A percentile compares a stretch with the other conserved stretches of the same genome.
Evolutionary conservation across 371 early-diverging fungal species (phyloP).

Genomic region (Rhizopus sp.): DNA sequence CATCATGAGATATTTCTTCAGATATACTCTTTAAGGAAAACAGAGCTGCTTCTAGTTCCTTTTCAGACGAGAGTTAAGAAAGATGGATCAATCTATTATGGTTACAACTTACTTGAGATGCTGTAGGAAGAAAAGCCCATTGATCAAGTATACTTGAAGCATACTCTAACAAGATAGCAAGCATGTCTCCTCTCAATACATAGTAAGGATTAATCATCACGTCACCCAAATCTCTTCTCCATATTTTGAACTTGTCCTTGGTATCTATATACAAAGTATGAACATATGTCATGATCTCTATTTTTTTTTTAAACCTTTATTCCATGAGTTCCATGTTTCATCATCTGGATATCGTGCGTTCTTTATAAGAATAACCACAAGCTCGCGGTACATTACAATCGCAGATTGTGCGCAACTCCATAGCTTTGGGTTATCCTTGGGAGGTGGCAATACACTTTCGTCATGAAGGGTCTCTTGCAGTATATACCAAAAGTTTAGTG

Average conservation of each 20-base stretch:
- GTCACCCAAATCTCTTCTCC: conserved; percentile 77
- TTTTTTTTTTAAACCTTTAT: conserved; percentile 58
- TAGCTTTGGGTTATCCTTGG: conserved; percentile 23
- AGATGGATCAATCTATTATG: conserved; percentile 7
- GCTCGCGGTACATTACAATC: conserved; percentile 48
- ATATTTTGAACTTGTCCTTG: conserved; percentile 65
- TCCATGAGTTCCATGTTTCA: conserved; percentile 59
- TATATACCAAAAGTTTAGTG: conserved; percentile 75
- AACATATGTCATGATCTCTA: not conserved
- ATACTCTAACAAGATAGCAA: conserved; percentile 58
- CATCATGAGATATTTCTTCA: conserved; percentile 66
- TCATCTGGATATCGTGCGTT: conserved; percentile 65
- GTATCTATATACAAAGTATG: conserved; percentile 32
- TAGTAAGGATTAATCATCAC: conserved; percentile 73
- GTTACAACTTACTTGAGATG: conserved; percentile 22
- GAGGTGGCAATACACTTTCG: conserved; percentile 32
- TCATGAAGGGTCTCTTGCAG: conserved; percentile 70
- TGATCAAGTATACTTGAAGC: conserved; percentile 45
- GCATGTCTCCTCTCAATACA: conserved; percentile 66
- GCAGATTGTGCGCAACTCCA: conserved; percentile 37
- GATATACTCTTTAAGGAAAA: conserved; percentile 69
- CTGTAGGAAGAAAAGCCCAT: conserved; percentile 29
- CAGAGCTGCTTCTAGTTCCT: conserved; percentile 64
- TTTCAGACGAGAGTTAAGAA: conserved; percentile 3
- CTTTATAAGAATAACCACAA: conserved; percentile 53